These are phyloP conservation scores for Selenicereus undatus DNA, from an alignment of 148 eudicot species.

Conservation along the genomic window DNA sequence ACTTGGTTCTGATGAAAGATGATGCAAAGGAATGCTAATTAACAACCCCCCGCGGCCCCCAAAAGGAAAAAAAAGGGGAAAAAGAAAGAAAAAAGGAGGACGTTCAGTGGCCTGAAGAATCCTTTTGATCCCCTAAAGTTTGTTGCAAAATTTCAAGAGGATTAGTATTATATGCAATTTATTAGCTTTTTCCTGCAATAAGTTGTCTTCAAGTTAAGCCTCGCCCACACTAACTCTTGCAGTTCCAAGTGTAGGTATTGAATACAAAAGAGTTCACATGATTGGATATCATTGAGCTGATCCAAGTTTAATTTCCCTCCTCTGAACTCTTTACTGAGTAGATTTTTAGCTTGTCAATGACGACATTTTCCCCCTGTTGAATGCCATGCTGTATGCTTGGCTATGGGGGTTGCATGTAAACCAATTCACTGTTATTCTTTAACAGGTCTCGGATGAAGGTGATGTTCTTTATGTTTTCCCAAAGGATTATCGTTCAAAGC, in stretches of 20 bases:
- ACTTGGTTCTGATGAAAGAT: neutral
- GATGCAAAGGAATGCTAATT: neutral
- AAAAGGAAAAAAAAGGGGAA: neutral
- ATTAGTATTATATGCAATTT: neutral
- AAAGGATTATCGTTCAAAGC: constrained; percentile 81
- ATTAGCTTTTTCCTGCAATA: neutral
- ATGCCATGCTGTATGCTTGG: constrained; percentile 4
- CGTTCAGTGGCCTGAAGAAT: neutral
- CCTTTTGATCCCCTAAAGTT: neutral
- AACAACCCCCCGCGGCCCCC: neutral
- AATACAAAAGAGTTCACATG: neutral
- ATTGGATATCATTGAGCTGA: neutral
- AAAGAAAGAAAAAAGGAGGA: neutral
- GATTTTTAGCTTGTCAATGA: neutral
- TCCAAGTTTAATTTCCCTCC: neutral
- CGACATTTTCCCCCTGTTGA: neutral
- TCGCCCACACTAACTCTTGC: too few species aligned
- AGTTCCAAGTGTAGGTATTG: neutral
- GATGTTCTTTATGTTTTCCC: constrained; percentile 87
- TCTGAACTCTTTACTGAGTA: neutral
- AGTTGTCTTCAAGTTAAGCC: neutral
- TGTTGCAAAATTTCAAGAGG: neutral
- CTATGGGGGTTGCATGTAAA: neutral
- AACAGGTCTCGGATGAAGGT: constrained; percentile 93
- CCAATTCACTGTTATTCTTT: constrained; percentile 24